A percentile compares a stretch with the other conserved stretches of the same genome.
Evolutionary conservation across 768 basidiomycete genomes (phyloP).

Genomic region (Collybiopsis confluens): DNA sequence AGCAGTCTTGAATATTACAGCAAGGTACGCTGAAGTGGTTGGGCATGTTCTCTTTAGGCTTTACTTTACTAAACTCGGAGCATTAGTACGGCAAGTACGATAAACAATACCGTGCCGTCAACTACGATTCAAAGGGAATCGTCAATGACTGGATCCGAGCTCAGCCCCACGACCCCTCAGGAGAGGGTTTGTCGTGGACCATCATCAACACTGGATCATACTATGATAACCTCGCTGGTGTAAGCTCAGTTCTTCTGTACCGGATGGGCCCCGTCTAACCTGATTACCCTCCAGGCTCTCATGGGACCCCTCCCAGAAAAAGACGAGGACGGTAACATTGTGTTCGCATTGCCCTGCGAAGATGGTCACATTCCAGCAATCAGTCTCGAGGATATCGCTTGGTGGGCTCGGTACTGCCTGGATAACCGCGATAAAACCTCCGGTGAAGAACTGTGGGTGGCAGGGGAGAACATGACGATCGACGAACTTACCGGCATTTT

Average conservation of each 20-base stretch:
- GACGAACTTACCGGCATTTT: constrained; percentile 32
- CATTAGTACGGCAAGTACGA: constrained; percentile 5
- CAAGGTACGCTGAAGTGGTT: neutral
- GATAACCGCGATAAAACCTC: constrained; percentile 31
- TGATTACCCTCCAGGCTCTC: constrained; percentile 20
- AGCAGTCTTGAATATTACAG: constrained; percentile 8
- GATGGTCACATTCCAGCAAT: constrained; percentile 35
- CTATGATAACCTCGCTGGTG: constrained; percentile 37
- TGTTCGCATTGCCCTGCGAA: constrained; percentile 34
- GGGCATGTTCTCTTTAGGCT: no score
- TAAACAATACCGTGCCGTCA: constrained; percentile 28
- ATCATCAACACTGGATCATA: constrained; percentile 35
- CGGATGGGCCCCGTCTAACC: no score
- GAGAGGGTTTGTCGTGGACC: constrained; percentile 28
- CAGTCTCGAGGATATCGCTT: constrained; percentile 34
- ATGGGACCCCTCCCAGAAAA: constrained; percentile 32
- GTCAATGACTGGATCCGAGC: constrained; percentile 33
- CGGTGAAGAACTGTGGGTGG: constrained; percentile 31
- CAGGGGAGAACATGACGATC: constrained; percentile 32
- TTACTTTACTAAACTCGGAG: no score
- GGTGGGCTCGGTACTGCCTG: constrained; percentile 36
- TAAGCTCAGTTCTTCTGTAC: constrained; percentile 16
- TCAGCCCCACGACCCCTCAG: constrained; percentile 29
- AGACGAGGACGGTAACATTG: constrained; percentile 30
- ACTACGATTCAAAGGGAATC: constrained; percentile 38